Conservation (phyloP, 768 basidiomycete species). For the Plicaturopsis crispa region DNA sequence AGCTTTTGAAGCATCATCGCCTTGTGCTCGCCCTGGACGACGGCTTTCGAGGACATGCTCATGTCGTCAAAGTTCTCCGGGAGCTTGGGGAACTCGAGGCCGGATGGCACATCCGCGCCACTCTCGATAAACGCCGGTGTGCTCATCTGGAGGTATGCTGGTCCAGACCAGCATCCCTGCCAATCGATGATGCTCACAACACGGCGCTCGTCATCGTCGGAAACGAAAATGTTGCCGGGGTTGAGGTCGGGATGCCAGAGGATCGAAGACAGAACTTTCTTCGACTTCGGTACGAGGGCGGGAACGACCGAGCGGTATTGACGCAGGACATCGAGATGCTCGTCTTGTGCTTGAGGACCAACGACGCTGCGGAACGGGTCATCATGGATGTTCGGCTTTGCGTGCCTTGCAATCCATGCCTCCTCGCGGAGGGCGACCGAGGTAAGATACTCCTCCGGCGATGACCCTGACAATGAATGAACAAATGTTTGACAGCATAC, state of each 20-base stretch:
- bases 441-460: slow-evolving; percentile 12
- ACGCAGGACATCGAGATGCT: slow-evolving; percentile 13
- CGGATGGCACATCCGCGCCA: slow-evolving; percentile 3
- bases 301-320: slow-evolving; percentile 16
- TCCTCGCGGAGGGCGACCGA: slow-evolving; percentile 15
- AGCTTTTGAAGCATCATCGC: slow-evolving; percentile 11
- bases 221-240: slow-evolving; percentile 18
- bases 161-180: too few species aligned
- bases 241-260: slow-evolving; percentile 24
- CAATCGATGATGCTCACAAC: slow-evolving; percentile 19
- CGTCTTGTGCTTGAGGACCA: slow-evolving; percentile 10
- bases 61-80: slow-evolving; percentile 8
- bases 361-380: slow-evolving; percentile 11
- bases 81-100: slow-evolving; percentile 10
- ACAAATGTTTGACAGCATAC: slow-evolving; percentile 2
- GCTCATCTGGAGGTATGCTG: slow-evolving; percentile 10
- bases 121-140: slow-evolving; percentile 8
- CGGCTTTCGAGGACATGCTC: slow-evolving; percentile 4
- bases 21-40: slow-evolving; percentile 2
- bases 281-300: slow-evolving; percentile 13
- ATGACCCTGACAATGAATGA: slow-evolving; percentile 10
- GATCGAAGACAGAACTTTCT: slow-evolving; percentile 13
- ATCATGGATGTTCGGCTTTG: slow-evolving; percentile 9
- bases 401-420: slow-evolving; percentile 9
- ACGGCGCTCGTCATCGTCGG: too few species aligned